These are phyloP conservation scores for Hydnomerulius pinastri DNA, from an alignment of 768 basidiomycete genomes.

Conservation along the genomic window DNA sequence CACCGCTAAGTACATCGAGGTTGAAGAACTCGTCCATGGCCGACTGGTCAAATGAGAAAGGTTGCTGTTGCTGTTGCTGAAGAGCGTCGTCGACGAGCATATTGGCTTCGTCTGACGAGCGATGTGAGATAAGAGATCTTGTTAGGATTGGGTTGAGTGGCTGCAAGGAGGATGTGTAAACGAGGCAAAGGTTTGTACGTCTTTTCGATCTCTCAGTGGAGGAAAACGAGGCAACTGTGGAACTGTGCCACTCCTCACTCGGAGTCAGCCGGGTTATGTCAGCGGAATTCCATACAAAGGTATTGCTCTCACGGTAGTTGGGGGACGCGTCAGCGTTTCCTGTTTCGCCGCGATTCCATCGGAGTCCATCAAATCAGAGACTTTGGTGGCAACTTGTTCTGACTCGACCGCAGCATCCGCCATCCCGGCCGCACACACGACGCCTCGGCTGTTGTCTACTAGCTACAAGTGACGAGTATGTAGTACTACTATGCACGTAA, in stretches of 20 bases:
- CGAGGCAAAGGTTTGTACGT: background rate
- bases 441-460: too few relatives aligned
- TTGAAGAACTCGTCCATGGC: conserved; percentile 66
- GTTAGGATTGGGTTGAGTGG: background rate
- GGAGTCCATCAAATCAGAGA: background rate
- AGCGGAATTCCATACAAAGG: background rate
- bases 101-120: conserved; percentile 2
- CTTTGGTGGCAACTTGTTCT: too few relatives aligned
- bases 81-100: conserved; percentile 48
- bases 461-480: too few relatives aligned
- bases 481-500: too few relatives aligned
- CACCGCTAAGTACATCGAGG: conserved; percentile 50
- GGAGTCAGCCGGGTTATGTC: background rate
- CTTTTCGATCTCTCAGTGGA: background rate
- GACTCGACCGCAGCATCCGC: background rate
- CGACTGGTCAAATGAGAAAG: conserved; percentile 23
- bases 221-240: background rate
- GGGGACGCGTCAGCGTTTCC: background rate
- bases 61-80: conserved; percentile 12
- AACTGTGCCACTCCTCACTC: background rate
- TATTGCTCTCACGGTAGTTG: background rate
- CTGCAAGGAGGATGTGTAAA: background rate
- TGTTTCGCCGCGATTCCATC: conserved; percentile 1
- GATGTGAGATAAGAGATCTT: conserved; percentile 1
- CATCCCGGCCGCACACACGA: background rate